Conservation (phyloP, 768 basidiomycete genomes). For the Tricholoma saponaceum region DNA sequence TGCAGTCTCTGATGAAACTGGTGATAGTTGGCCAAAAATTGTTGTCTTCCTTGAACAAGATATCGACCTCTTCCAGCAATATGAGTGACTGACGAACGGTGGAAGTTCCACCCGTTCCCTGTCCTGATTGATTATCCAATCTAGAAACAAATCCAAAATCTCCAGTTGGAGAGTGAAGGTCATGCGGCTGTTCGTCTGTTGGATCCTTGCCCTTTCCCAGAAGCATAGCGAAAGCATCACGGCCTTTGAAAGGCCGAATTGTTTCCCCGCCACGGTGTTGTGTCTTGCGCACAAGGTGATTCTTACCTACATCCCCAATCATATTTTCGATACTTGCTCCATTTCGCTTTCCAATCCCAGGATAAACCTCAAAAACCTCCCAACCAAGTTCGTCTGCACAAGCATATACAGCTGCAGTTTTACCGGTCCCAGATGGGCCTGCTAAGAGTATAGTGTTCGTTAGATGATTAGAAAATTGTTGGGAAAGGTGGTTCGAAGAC, state of each 20-base stretch:
- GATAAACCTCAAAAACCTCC: conserved; percentile 96
- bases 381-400: conserved; percentile 92
- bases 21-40: conserved; percentile 86
- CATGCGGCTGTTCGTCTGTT: neutral
- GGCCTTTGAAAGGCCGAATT: neutral
- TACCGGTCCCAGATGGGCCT: conserved; percentile 84
- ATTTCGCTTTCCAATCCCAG: conserved; percentile 88
- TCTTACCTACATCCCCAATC: conserved; percentile 91
- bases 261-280: conserved; percentile 4
- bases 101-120: conserved; percentile 14
- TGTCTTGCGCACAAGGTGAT: conserved; percentile 67
- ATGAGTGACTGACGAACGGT: conserved; percentile 79
- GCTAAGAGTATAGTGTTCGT: conserved; percentile 84
- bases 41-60: conserved; percentile 81
- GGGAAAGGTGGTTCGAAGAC: neutral
- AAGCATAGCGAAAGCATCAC: conserved; percentile 1
- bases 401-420: conserved; percentile 90
- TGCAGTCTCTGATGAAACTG: conserved; percentile 76
- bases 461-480: conserved; percentile 40
- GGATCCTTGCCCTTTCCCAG: neutral
- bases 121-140: neutral
- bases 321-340: conserved; percentile 73
- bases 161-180: conserved; percentile 6
- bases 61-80: conserved; percentile 92
- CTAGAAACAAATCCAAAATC: conserved; percentile 22